Conservation (phyloP, 306 rosid species). For the Luffa acutangula region DNA sequence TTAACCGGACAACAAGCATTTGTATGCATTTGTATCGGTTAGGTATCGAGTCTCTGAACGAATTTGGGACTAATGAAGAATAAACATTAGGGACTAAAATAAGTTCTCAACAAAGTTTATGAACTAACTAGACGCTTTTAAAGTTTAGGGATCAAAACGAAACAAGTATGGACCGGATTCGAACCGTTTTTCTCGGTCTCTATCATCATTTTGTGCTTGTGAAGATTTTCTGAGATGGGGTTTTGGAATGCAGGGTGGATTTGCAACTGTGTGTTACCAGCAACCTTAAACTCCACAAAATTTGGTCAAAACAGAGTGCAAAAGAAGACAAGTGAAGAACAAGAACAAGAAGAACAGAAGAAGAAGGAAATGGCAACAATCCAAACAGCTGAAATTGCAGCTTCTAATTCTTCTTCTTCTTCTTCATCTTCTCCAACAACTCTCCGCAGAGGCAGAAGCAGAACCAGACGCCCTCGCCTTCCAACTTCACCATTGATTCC, state of each 20-base stretch:
- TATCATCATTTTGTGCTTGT: neutral
- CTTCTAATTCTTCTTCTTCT: conserved; percentile 36
- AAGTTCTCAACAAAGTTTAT: too few species aligned
- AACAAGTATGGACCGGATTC: too few species aligned
- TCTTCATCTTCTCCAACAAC: conserved; percentile 35
- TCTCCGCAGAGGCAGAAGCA: conserved; percentile 68
- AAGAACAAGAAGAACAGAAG: neutral
- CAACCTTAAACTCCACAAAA: conserved; percentile 55
- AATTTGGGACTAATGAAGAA: too few species aligned
- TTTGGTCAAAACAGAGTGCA: conserved; percentile 62
- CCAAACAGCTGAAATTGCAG: conserved; percentile 22
- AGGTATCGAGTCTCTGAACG: too few species aligned
- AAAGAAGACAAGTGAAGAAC: conserved; percentile 50
- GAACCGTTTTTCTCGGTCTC: neutral
- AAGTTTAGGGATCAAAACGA: too few species aligned
- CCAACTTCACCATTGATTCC: conserved; percentile 62
- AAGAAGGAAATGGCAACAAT: conserved; percentile 28
- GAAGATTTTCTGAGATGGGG: neutral
- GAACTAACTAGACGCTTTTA: too few species aligned
- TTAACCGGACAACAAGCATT: too few species aligned
- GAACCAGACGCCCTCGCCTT: conserved; percentile 64
- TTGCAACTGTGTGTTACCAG: conserved; percentile 90
- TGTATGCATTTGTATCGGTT: too few species aligned
- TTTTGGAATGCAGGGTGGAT: conserved; percentile 47
- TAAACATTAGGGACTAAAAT: too few species aligned